Evolutionary conservation across 2,329 filamentous ascomycete species (phyloP).

Genomic region (Didymella segeticola): DNA sequence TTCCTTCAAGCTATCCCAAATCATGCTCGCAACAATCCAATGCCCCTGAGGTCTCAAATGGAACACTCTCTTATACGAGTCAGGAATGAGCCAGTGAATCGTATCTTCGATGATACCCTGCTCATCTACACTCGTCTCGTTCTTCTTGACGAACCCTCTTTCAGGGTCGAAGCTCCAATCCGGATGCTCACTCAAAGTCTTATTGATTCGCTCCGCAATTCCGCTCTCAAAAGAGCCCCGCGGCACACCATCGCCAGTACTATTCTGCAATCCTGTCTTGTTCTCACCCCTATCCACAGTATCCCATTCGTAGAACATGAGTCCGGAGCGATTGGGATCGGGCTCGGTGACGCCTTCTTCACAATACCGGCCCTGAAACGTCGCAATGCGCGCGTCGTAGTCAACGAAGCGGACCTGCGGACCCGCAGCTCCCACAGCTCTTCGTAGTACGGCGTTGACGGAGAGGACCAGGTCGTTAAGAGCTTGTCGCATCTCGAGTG

Average conservation of each 20-base stretch:
- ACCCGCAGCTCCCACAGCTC: conserved; percentile 22
- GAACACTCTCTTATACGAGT: conserved; percentile 42
- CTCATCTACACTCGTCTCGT: conserved; percentile 3
- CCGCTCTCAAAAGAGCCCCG: conserved; percentile 33
- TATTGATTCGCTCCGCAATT: conserved; percentile 32
- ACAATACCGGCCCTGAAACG: conserved; percentile 34
- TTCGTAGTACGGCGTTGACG: conserved; percentile 32
- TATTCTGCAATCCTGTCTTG: conserved; percentile 21
- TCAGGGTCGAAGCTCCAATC: conserved; percentile 35
- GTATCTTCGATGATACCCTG: conserved; percentile 29
- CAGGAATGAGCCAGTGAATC: conserved; percentile 40
- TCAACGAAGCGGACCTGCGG: conserved; percentile 34
- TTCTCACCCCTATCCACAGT: conserved; percentile 39
- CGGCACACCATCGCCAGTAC: conserved; percentile 32
- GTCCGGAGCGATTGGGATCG: conserved; percentile 30
- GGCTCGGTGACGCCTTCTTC: conserved; percentile 36
- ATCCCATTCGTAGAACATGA: conserved; percentile 43
- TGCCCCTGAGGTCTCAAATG: conserved; percentile 38
- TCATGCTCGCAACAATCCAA: conserved; percentile 28
- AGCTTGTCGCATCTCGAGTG: conserved; percentile 25
- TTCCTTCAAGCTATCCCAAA: conserved; percentile 29
- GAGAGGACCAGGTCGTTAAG: conserved; percentile 38
- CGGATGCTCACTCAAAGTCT: conserved; percentile 35
- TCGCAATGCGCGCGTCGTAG: conserved; percentile 28
- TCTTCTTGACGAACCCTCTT: conserved; percentile 34